Base-by-base conservation (phyloP, 176 grass and related monocot species). In the Avena eriantha region DNA sequence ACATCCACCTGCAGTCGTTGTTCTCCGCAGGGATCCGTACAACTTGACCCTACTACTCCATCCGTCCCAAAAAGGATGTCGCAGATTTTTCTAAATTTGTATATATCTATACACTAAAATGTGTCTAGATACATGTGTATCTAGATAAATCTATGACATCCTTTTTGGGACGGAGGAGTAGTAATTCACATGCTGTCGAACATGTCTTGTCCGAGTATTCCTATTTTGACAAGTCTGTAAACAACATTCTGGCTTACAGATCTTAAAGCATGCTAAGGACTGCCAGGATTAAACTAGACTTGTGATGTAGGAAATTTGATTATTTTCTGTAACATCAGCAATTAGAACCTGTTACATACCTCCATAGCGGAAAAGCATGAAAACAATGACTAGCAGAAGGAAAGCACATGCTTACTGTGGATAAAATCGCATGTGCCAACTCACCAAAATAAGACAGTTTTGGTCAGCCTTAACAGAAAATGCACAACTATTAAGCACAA, bases 381-480 rank as follows among this genome's bases (percentile, higher is more conserved):
- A 68, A 22, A 60, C 31, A 55, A 9, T 29, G 43, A 59, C 46
- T 34, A 22, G 6, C 23, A 82, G 16, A 86, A 85, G 18, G 10
- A 11, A 33, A 68, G 24, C 8, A 75, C 33, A 84, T 13, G 31
- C n/a, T 47, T 48, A 67, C 7, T 58, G 34, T 35, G 21, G 24
- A 83, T 83, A 39, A 47, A 47, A 87, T 70, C 71, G 39, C 13
- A 83, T 61, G 50, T 36, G 3, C 69, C 26, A 76, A 76, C 3
- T 56, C 8, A 22, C 9, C 59, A 77, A 77, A 69, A 5, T 57
- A 45, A 75, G 39, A 76, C 31, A 46, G 15, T 39, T 76, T 43
- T 56, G 22, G 33, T 46, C 15, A 57, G 50, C 18, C 23, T 5
- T 49, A 89, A 65, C 24, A 66, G 15, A 76, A 48, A 78, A 60